These are phyloP conservation scores for Sonneratia alba DNA, from an alignment of 345 rosid genomes.

Conservation along the genomic window DNA sequence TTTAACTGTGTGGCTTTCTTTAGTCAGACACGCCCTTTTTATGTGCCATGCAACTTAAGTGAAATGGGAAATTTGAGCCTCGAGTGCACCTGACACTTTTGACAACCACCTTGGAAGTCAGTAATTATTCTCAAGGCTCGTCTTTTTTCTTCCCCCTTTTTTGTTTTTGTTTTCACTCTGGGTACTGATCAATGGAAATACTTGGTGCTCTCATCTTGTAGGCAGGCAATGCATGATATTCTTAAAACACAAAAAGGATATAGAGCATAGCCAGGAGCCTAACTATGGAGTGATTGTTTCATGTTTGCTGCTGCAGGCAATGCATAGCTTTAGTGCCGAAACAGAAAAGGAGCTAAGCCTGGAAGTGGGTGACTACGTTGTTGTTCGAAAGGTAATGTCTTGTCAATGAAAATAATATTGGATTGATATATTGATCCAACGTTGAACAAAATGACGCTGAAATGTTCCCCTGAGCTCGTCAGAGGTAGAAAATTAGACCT, in stretches of 20 bases:
- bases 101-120: too few species aligned
- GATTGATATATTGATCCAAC: neutral
- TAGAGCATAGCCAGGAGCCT: neutral
- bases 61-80: neutral
- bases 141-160: too few species aligned
- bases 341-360: slow-evolving; percentile 90
- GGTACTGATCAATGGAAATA: too few species aligned
- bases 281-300: neutral
- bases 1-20: too few species aligned
- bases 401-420: neutral
- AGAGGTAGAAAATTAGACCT: neutral
- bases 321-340: slow-evolving; percentile 56
- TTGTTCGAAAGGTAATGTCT: slow-evolving; percentile 67
- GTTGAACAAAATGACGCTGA: neutral
- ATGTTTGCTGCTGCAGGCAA: slow-evolving; percentile 35
- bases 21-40: too few species aligned
- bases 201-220: neutral
- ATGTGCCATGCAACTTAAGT: too few species aligned
- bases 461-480: neutral
- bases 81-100: too few species aligned
- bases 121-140: too few species aligned
- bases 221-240: neutral
- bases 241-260: neutral
- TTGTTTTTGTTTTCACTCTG: too few species aligned
- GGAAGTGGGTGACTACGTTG: slow-evolving; percentile 72